phyloP scores from a whole-genome alignment of 1,284 basidiomycete genomes.

The Neonothopanus nambi region DNA sequence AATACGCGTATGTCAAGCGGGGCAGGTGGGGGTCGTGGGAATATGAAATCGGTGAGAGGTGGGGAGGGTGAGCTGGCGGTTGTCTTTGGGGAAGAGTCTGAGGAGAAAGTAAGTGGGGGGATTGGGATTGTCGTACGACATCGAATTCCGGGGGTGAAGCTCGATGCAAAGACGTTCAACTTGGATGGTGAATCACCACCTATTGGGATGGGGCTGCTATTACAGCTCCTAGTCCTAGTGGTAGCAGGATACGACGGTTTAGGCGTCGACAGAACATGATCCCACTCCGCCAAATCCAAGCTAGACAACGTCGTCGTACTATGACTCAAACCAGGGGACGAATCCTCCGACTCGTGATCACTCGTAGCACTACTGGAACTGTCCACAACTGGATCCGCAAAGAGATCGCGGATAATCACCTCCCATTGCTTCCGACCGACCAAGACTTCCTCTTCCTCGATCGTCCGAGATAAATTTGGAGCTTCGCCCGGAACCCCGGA shows the following conservation, averaged over 20 bases:
- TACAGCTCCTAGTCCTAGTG: constrained; percentile 18
- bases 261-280: constrained; percentile 38
- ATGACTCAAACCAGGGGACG: constrained; percentile 27
- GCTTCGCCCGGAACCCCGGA: not conserved
- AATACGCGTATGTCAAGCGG: constrained; percentile 20
- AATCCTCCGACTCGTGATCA: constrained; percentile 18
- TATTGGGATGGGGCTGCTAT: constrained; percentile 20
- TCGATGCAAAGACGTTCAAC: constrained; percentile 42
- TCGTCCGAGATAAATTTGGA: constrained; percentile 11
- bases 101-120: constrained; percentile 22
- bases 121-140: constrained; percentile 23
- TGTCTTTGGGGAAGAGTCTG: constrained; percentile 19
- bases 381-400: constrained; percentile 1
- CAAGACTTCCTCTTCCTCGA: constrained; percentile 29
- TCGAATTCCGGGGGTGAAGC: constrained; percentile 42
- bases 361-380: no score
- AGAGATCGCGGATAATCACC: constrained; percentile 30
- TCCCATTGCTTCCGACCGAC: constrained; percentile 32
- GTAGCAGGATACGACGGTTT: constrained; percentile 27
- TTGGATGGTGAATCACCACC: constrained; percentile 27
- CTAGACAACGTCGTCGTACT: constrained; percentile 37
- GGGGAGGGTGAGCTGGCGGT: constrained; percentile 23
- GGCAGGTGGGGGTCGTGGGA: constrained; percentile 32
- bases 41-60: constrained; percentile 36
- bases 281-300: constrained; percentile 34